phyloP scores from a whole-genome alignment of 169 alveolate genomes.

The Cryptosporidium tyzzeri region DNA sequence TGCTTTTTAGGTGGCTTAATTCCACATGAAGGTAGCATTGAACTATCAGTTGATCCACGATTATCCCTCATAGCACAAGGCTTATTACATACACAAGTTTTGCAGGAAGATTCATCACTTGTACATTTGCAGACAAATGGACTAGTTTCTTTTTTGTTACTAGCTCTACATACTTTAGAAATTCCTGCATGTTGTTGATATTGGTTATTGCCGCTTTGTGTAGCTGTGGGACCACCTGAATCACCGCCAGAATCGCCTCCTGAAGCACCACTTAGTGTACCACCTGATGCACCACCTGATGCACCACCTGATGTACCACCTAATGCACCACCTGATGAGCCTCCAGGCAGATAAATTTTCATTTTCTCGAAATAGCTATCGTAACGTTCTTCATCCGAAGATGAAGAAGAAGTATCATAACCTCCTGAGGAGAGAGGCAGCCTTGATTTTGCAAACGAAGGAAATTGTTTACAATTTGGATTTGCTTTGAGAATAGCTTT shows the following conservation, averaged over 20 bases:
- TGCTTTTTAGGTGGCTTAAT: neutral
- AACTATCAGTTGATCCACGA: too few species aligned
- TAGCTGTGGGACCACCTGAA: neutral
- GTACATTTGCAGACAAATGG: too few species aligned
- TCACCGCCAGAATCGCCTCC: neutral
- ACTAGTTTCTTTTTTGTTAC: neutral
- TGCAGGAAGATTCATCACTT: too few species aligned
- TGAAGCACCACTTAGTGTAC: neutral
- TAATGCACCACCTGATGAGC: neutral
- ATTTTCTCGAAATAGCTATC: neutral
- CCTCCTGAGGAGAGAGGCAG: constrained; percentile 9
- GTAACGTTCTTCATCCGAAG: constrained; percentile 2
- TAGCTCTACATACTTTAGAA: too few species aligned
- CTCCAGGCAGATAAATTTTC: neutral
- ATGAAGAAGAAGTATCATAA: constrained; percentile 16
- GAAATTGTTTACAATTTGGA: neutral
- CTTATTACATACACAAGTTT: too few species aligned
- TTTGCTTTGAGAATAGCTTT: neutral
- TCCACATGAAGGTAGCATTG: too few species aligned
- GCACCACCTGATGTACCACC: neutral
- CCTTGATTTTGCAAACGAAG: neutral
- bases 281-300: neutral
- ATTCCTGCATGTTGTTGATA: too few species aligned
- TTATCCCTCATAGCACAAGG: too few species aligned
- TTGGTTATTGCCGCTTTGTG: neutral